phyloP scores from a whole-genome alignment of 768 basidiomycete species.

The Naganishia friedmannii region DNA sequence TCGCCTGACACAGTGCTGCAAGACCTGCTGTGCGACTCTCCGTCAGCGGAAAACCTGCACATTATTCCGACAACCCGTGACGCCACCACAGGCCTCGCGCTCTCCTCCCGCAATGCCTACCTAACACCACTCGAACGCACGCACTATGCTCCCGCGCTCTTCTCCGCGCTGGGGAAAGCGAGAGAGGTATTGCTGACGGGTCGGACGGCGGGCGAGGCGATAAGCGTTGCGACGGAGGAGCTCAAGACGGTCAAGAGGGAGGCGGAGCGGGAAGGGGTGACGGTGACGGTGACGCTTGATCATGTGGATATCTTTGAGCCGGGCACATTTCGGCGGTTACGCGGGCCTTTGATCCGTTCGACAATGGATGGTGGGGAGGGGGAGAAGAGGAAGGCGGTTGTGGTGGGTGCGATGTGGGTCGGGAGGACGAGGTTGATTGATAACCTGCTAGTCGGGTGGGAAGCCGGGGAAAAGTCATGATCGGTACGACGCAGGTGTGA shows the following conservation, averaged over 20 bases:
- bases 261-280: conserved; percentile 52
- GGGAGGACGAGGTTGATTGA: conserved; percentile 88
- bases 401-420: conserved; percentile 84
- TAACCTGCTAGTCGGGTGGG: conserved; percentile 70
- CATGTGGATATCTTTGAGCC: conserved; percentile 87
- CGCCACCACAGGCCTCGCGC: conserved; percentile 67
- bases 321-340: conserved; percentile 66
- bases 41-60: conserved; percentile 68
- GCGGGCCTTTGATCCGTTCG: conserved; percentile 37
- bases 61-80: conserved; percentile 80
- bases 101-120: conserved; percentile 88
- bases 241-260: conserved; percentile 28
- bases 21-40: conserved; percentile 79
- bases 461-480: conserved; percentile 18
- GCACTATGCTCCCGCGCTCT: conserved; percentile 65
- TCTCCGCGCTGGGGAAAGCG: conserved; percentile 65
- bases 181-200: conserved; percentile 44
- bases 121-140: conserved; percentile 63
- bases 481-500: neutral
- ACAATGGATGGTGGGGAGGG: conserved; percentile 35
- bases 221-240: conserved; percentile 40
- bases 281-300: conserved; percentile 67
- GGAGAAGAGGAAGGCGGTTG: conserved; percentile 58
- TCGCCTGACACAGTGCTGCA: conserved; percentile 56
- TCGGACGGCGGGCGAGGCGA: conserved; percentile 30